phyloP scores from a whole-genome alignment of 2,329 filamentous ascomycete genomes.

The Beauveria medogensis region DNA sequence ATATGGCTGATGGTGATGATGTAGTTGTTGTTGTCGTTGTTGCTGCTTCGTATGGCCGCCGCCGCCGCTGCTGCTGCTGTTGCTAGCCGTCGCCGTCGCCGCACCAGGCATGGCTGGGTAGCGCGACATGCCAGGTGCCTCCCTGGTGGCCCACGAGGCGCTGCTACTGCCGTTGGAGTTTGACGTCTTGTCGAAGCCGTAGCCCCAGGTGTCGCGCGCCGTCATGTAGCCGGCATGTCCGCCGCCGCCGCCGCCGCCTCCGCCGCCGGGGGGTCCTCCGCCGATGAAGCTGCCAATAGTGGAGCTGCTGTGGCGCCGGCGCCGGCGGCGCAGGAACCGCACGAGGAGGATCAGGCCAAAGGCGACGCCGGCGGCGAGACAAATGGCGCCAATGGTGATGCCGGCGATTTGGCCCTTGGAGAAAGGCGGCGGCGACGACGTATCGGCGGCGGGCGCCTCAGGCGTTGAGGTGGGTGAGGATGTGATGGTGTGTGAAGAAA shows the following conservation, averaged over 20 bases:
- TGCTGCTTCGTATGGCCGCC: neutral
- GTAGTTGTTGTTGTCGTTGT: constrained; percentile 6
- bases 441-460: constrained; percentile 9
- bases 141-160: constrained; percentile 20
- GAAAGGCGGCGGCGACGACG: constrained; percentile 14
- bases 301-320: constrained; percentile 30
- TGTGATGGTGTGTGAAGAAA: constrained; percentile 9
- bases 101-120: constrained; percentile 1
- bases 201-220: constrained; percentile 29
- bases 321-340: constrained; percentile 26
- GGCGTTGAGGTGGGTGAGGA: constrained; percentile 13
- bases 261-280: constrained; percentile 17
- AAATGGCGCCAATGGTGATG: constrained; percentile 45
- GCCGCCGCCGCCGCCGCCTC: neutral
- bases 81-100: neutral
- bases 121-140: constrained; percentile 9
- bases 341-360: constrained; percentile 39
- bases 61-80: neutral
- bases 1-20: constrained; percentile 17
- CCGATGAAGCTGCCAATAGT: constrained; percentile 31
- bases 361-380: constrained; percentile 38
- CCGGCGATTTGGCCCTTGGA: constrained; percentile 45
- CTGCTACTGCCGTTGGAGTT: constrained; percentile 14
- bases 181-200: constrained; percentile 20
- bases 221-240: neutral